Base-by-base conservation (phyloP, 1,139 yeast genomes). In the Kazachstania sp. region DNA sequence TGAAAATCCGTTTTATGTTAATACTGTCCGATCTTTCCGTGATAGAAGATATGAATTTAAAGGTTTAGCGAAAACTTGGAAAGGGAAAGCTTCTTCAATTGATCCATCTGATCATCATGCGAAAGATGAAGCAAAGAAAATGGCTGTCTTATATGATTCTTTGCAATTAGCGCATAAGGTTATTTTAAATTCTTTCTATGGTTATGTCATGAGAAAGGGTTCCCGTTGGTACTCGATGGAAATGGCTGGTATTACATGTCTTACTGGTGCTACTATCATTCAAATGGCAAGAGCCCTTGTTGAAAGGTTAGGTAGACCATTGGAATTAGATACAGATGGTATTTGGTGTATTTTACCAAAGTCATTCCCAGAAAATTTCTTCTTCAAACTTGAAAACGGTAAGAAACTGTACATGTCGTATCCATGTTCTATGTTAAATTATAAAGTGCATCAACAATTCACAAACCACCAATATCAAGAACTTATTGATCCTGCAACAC, bases 171-270 rank as follows among this genome's bases (percentile, higher is more conserved):
- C 98, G 0, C 98, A 94, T 65, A 94, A 94, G 61, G 97, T 92
- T 60, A 94, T 94, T 70, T 74, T 94, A 59, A 94, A 94, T 62
- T 92, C 98, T 0, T 94, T 94, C 63, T 94, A 94, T 59, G 99
- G 99, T 42, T 94, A 94, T 62, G 98, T 92, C 20, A 94, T 94
- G 98, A 78, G 99, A 68, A 94, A 92, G 61, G 99, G 98, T 34
- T 90, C 97, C 0, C 76, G 99, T 52, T 94, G 99, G 99, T 94
- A 90, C 61, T 92, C 98, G 0, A 90, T 94, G 95, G 98, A 92
- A 67, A 94, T 94, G 98, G 99, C 98, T 0, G 99, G 98, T 52
- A 95, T 94, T 16, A 94, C 99, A 0, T 94, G 98, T 74, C 74
- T 90, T 46, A 94, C 98, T 0, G 99, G 99, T 49, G 97, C 98